phyloP scores from a whole-genome alignment of 2,329 filamentous ascomycete species.

The Fusarium proliferatum region DNA sequence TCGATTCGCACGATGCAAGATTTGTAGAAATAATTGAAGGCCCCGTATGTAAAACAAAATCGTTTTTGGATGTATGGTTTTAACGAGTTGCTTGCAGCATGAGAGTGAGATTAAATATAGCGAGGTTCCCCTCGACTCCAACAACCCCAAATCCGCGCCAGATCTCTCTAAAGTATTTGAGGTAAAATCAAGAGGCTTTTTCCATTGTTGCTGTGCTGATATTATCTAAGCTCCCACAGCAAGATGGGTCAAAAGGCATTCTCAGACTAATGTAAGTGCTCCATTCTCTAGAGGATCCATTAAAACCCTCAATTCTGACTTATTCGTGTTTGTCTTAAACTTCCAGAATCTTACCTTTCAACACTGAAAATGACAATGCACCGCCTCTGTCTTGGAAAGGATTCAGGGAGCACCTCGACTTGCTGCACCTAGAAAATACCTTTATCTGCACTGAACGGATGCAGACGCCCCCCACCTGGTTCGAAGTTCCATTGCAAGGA shows the following conservation, averaged over 20 bases:
- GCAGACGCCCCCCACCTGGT: background rate
- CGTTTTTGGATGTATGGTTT: too few species aligned
- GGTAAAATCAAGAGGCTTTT: background rate
- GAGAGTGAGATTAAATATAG: background rate
- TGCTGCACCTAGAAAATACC: background rate
- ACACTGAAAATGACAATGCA: background rate
- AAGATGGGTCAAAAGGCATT: background rate
- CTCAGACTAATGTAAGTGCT: background rate
- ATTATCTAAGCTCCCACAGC: background rate
- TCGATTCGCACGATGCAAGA: accelerated
- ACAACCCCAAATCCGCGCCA: background rate
- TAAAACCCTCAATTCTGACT: accelerated
- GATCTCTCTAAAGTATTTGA: background rate
- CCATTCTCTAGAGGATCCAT: background rate
- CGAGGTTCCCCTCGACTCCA: background rate
- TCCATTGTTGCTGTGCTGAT: accelerated
- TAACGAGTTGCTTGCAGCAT: too few species aligned
- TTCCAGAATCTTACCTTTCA: background rate
- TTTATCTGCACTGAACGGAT: background rate
- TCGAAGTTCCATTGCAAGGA: background rate
- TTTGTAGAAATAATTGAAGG: background rate
- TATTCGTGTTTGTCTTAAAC: accelerated
- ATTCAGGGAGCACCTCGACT: background rate
- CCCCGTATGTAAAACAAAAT: accelerated
- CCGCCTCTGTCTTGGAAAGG: background rate